Base-by-base conservation (phyloP, 495 filamentous ascomycete genomes). In the Talaromyces proteolyticus region DNA sequence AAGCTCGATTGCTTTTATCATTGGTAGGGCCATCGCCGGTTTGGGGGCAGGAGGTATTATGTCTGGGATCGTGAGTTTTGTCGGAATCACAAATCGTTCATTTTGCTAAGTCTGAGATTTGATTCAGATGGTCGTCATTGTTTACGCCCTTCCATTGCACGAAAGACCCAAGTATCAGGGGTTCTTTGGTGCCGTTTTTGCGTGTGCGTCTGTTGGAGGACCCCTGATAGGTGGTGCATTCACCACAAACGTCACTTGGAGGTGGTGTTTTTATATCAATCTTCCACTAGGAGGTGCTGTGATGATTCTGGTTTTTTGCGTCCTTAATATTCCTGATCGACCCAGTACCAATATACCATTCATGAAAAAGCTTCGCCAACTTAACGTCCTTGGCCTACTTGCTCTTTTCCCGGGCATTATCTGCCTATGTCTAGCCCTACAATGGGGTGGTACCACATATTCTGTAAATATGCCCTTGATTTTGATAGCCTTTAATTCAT, bases 201-300 rank as follows among this genome's bases (percentile, higher is more conserved):
- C 68, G 2, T 56, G 79, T 23, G 70, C 73, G 1, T 61, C 69
- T 0, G 67, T 75, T 16, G 34, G 53, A 3, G 67, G 67, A 3
- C 69, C 72, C 26, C 51, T 74, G 0, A 43, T 76, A 8, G 75
- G 75, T 1, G 75, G 76, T 12, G 72, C 63, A 0, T 77, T 78
- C 40, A 66, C 74, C 23, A 21, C 49, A 3, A 34, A 63, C 4
- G 60, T 74, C 0, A 68, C 72, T 6, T 80, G 76, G 75, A 50
- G 78, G 24, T 82, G 78, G 78, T 82, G 78, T 51, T 82, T 82
- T 57, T 80, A 80, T 34, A 70, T 80, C 48, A 80, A 63, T 36
- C 59, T 84, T 34, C 80, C 82, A 8, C 68, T 85, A 29, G 81
- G 81, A 16, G 77, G 64, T 7, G 44, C 74, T 4, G 68, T 76